These are phyloP conservation scores for Rhodosporidiobolus odoratus DNA, from an alignment of 768 basidiomycete genomes.

Conservation along the genomic window DNA sequence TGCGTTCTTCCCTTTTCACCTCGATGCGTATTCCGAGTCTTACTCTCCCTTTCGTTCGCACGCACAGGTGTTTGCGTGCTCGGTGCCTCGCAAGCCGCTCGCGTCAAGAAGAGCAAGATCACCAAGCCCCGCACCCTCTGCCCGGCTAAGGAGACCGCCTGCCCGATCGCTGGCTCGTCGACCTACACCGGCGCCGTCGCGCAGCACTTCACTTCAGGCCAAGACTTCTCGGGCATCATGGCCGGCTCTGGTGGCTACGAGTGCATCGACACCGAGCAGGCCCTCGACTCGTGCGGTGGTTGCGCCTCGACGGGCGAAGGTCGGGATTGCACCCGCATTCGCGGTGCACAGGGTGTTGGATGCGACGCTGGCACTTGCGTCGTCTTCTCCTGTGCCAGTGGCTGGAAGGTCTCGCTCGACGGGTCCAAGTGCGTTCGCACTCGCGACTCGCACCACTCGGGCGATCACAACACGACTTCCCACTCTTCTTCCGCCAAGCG, in stretches of 20 bases:
- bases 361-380: constrained; percentile 48
- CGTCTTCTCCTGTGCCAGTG: constrained; percentile 46
- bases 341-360: constrained; percentile 49
- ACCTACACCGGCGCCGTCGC: constrained; percentile 7
- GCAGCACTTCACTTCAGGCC: constrained; percentile 2
- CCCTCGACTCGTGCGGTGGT: constrained; percentile 70
- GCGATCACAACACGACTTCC: not conserved
- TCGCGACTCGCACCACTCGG: not conserved
- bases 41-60: not conserved
- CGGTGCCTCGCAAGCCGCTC: constrained; percentile 2
- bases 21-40: not conserved
- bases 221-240: not conserved
- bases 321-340: constrained; percentile 64
- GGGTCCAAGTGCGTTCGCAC: constrained; percentile 18
- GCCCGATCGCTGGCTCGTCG: constrained; percentile 25
- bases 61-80: constrained; percentile 11
- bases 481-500: constrained; percentile 1
- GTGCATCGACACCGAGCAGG: constrained; percentile 56
- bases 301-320: constrained; percentile 61
- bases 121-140: constrained; percentile 18
- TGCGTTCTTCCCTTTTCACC: not conserved
- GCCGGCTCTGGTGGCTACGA: constrained; percentile 18
- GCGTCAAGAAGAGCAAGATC: constrained; percentile 13
- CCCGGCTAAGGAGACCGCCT: constrained; percentile 22
- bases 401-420: constrained; percentile 11